phyloP scores from a whole-genome alignment of 495 filamentous ascomycete genomes.

The Penicillium tannophilum region DNA sequence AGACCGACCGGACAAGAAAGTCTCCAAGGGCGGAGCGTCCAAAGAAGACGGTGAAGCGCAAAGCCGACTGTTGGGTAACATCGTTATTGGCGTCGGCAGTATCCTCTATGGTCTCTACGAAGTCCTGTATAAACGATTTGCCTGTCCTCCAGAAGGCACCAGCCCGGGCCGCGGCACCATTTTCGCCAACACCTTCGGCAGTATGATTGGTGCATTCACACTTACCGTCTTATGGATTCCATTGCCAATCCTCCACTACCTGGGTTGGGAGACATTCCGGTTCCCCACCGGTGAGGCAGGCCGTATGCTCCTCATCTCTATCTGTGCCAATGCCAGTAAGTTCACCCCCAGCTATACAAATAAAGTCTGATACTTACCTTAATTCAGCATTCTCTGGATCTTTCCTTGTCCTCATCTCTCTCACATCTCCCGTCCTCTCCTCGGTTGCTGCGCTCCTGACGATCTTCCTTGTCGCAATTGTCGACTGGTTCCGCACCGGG shows the following conservation, averaged over 20 bases:
- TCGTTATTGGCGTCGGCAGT: conserved; percentile 91
- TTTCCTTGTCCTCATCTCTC: conserved; percentile 87
- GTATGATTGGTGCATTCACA: conserved; percentile 81
- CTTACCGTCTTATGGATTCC: conserved; percentile 90
- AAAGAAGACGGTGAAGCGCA: conserved; percentile 52
- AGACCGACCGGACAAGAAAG: conserved; percentile 55
- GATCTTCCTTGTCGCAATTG: conserved; percentile 92
- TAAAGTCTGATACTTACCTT: conserved; percentile 13
- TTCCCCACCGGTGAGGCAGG: conserved; percentile 75
- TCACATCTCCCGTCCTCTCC: conserved; percentile 89
- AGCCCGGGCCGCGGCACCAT: conserved; percentile 80
- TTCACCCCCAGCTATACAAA: conserved; percentile 13
- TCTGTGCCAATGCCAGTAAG: conserved; percentile 80
- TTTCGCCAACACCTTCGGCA: conserved; percentile 91
- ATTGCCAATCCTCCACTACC: conserved; percentile 76
- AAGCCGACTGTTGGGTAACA: conserved; percentile 74
- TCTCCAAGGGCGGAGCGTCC: conserved; percentile 51
- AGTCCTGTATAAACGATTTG: conserved; percentile 89
- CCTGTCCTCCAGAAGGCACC: conserved; percentile 88
- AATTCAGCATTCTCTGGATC: conserved; percentile 77
- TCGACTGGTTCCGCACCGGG: conserved; percentile 83
- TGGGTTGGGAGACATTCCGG: conserved; percentile 79
- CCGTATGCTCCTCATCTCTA: conserved; percentile 76
- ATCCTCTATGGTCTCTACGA: conserved; percentile 97
- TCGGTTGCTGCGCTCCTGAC: conserved; percentile 91